These are phyloP conservation scores for Emergomyces pasteurianus DNA, from an alignment of 2,329 filamentous ascomycete species.

Conservation along the genomic window DNA sequence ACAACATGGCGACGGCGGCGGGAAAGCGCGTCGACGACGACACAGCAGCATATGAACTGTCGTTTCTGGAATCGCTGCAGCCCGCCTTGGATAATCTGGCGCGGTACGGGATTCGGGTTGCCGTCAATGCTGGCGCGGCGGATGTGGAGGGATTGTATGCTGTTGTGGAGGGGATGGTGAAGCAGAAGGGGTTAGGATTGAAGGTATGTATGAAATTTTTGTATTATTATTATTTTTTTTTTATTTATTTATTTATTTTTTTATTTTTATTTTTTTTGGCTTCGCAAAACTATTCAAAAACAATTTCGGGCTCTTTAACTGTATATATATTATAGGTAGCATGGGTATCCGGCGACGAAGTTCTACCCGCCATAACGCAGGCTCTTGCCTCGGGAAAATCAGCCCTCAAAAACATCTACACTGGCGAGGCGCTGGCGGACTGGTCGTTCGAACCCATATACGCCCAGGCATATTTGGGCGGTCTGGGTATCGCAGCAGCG, in stretches of 20 bases:
- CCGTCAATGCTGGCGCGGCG: conserved; percentile 34
- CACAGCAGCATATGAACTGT: conserved; percentile 35
- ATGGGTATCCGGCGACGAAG: conserved; percentile 38
- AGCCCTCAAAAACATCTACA: conserved; percentile 31
- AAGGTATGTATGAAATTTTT: too few species aligned
- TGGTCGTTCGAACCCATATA: conserved; percentile 28
- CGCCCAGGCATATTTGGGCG: conserved; percentile 27
- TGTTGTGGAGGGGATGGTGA: conserved; percentile 26
- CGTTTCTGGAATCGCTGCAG: conserved; percentile 39
- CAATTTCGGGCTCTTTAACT: too few species aligned
- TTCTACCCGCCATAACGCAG: conserved; percentile 23
- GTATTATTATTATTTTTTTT: too few species aligned
- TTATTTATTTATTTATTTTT: not conserved
- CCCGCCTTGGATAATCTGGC: conserved; percentile 30
- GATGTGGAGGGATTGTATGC: conserved; percentile 32
- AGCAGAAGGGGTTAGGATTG: conserved; percentile 29
- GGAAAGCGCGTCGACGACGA: conserved; percentile 23
- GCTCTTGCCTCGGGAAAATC: conserved; percentile 22
- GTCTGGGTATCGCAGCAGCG: conserved; percentile 28
- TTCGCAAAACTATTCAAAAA: not conserved
- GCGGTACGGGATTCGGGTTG: conserved; percentile 31
- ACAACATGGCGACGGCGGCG: conserved; percentile 39
- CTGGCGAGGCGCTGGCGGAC: conserved; percentile 21
- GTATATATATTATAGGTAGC: conserved; percentile 26
- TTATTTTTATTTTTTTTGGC: not conserved